Conservation (phyloP, 2,329 filamentous ascomycete species). For the Tolypocladium guangdongense region DNA sequence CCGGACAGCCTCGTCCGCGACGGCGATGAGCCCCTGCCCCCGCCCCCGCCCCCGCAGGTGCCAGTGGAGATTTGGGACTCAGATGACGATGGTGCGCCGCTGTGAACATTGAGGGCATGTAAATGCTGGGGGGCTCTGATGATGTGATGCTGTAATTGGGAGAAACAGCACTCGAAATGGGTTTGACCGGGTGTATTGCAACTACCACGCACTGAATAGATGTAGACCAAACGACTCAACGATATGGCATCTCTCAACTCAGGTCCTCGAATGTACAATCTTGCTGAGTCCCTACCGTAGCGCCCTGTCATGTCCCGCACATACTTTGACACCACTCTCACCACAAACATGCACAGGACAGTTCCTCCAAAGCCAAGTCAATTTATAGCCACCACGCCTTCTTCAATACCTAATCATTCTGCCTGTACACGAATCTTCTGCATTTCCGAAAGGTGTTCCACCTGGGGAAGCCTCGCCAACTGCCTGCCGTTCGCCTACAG, state of each 20-base stretch:
- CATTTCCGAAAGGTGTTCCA: background rate
- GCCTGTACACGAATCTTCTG: background rate
- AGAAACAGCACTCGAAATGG: background rate
- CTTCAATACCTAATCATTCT: background rate
- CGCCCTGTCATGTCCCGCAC: no score
- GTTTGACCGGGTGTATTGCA: background rate
- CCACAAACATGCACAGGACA: background rate
- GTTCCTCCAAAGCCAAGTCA: background rate
- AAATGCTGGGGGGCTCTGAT: background rate
- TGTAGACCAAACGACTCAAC: background rate
- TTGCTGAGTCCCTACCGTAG: background rate
- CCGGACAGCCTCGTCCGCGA: conserved; percentile 34
- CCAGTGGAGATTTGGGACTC: conserved; percentile 25
- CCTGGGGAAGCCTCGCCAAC: background rate
- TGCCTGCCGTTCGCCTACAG: background rate
- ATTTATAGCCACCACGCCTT: background rate
- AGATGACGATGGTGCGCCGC: conserved; percentile 16
- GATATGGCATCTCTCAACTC: background rate
- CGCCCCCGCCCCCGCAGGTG: conserved; percentile 18
- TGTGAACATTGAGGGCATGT: conserved; percentile 6
- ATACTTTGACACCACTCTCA: background rate
- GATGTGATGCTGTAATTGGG: background rate
- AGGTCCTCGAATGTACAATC: background rate
- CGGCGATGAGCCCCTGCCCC: conserved; percentile 14
- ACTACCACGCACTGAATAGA: background rate